Base-by-base conservation (phyloP, 2,329 filamentous ascomycete genomes). In the Penicillium sp. region DNA sequence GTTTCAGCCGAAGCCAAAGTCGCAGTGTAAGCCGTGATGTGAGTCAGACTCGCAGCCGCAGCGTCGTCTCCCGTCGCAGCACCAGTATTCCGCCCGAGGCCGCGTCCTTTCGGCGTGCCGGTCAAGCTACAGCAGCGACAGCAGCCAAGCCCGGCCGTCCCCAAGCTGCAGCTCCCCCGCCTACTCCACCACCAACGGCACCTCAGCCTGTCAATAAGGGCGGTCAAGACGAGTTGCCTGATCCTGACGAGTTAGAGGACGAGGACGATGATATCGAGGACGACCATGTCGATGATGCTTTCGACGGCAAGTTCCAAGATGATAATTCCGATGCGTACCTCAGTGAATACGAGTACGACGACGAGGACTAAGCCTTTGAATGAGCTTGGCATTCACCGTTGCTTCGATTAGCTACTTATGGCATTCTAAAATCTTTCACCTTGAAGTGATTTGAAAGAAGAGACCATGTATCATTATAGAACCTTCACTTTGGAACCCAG, bases 11-110 rank as follows among this genome's bases (percentile, higher is more conserved):
- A 13, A 70, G 66, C 52, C 59, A 59, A 43, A 71, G 69, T 50
- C 66, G 69, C 36, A 72, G 71, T 52, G 62, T 64, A 46, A 72
- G 69, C 49, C 59, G 70, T 34, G 72, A 70, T 52, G 64, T 64
- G 47, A 72, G 69, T 51, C 59, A 70, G 21, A 43, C 54, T 20
- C 70, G 67, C 2, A 61, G 63, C 44, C 61, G 55, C 39, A 70
- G 66, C 42, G 47, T 58, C 65, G 30, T 37, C 15, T 53, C 54
- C 18, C 52, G 52, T 21, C 52, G 52, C 37, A 68, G 61, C 47
- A 55, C 52, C 29, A 69, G 65, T 42, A 49, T 65, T n/a, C 36
- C 47, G 9, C 55, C 55, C 13, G 55, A 43, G 42, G 42, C 49
- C 17, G 17, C 41, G 9, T 43, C 46, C 39, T 24, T 39, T 37